Percentiles rank a stretch among this genome's conserved stretches.
Evolutionary conservation across 441 rosid genomes (phyloP).

Genomic region (Adansonia grandidieri): DNA sequence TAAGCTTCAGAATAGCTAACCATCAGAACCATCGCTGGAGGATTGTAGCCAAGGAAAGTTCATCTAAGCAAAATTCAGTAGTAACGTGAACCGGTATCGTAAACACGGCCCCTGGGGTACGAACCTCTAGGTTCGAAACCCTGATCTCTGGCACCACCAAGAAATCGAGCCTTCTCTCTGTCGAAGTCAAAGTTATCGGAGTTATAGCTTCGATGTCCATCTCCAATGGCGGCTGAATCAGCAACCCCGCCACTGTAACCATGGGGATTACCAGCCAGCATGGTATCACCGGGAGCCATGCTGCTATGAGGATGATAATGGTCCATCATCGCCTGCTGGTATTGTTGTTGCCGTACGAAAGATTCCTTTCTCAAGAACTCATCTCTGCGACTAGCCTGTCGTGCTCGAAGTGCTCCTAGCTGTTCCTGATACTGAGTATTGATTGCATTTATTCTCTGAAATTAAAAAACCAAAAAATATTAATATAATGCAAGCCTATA

Average conservation of each 20-base stretch:
- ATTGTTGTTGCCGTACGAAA: slow-evolving; percentile 59
- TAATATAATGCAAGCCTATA: background rate
- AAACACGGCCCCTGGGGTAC: slow-evolving; percentile 62
- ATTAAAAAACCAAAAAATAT: slow-evolving; percentile 7
- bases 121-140: slow-evolving; percentile 63
- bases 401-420: slow-evolving; percentile 60
- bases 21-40: background rate
- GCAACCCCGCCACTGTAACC: slow-evolving; percentile 44
- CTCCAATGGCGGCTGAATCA: slow-evolving; percentile 51
- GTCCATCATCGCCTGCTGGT: slow-evolving; percentile 53
- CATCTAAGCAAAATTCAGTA: slow-evolving; percentile 40
- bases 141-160: slow-evolving; percentile 58
- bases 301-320: slow-evolving; percentile 43
- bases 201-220: slow-evolving; percentile 50
- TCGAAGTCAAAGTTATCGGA: slow-evolving; percentile 56
- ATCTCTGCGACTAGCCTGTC: slow-evolving; percentile 67
- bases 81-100: slow-evolving; percentile 46
- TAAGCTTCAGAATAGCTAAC: slow-evolving; percentile 24
- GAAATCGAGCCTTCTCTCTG: slow-evolving; percentile 56
- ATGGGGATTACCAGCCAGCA: slow-evolving; percentile 49
- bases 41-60: background rate
- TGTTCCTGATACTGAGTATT: slow-evolving; percentile 69
- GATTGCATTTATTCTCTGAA: slow-evolving; percentile 73
- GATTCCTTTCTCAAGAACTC: slow-evolving; percentile 72
- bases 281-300: slow-evolving; percentile 39